Evolutionary conservation across 2,329 filamentous ascomycete species (phyloP), one percentile per base, ranked within the genome.

Genomic region (Chaetomium olivaceum): DNA sequence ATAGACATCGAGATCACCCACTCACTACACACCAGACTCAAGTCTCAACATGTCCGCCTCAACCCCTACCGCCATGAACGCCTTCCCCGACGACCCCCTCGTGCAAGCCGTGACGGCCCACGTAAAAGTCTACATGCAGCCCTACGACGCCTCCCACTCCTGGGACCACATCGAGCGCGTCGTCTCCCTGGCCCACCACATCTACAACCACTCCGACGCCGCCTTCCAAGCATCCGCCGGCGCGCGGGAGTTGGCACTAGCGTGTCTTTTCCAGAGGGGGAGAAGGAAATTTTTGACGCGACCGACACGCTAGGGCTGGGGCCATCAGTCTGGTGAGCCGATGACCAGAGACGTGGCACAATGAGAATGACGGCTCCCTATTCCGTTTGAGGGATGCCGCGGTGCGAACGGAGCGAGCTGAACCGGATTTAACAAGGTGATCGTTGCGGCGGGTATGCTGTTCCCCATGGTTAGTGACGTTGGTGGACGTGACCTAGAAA

Each of bases 121-220:
- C 75, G 88, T 92, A 61, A 80, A 87, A 73, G 80, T 82, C 51
- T 92, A 91, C 81, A 94, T 93, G 89, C 81, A 86, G 55, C 82
- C 85, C 68, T 92, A 92, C 78, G 93, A 97, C 78, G 87, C 87
- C 60, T 96, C 92, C 2, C 93, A 97, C 80, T 92, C 96, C 80
- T 96, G 91, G 81, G 81, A 86, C 64, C 93, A 97, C 77, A 91
- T 97, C 73, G 81, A 87, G 68, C 89, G 93, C 61, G 93, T 97
- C 25, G 80, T 93, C 25, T 83, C 85, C n/a, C 85, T 95, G 43
- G 86, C 92, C 7, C 86, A 86, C 55, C 80, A 84, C 70, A 89
- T 93, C 68, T 82, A 91, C 65, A 73, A 80, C 58, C 76, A 77
- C 50, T 84, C 88, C 61, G 77, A 74, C 62, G 71, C 72, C 9